Percentiles rank a stretch among this genome's conserved stretches.
Evolutionary conservation across 75 land plant species (phyloP).

Genomic region (Pinus tabuliformis): DNA sequence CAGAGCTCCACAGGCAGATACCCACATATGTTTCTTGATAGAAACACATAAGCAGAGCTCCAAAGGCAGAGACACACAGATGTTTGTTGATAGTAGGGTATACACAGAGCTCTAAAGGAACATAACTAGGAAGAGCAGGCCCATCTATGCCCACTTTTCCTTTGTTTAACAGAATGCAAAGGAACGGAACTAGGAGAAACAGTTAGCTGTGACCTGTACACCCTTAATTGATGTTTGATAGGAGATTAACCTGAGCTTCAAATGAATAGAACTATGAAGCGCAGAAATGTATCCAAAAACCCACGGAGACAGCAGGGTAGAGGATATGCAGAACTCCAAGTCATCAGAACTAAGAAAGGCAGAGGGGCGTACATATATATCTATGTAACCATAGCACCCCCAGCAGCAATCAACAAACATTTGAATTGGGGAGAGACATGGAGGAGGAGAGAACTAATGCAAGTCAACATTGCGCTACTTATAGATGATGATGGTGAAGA

Average conservation of each 20-base stretch:
- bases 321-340: no score
- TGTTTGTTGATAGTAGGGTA: no score
- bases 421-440: not conserved
- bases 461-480: slow-evolving; percentile 2
- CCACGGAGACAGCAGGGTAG: no score
- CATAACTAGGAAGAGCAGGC: not conserved
- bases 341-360: no score
- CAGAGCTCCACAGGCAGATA: not conserved
- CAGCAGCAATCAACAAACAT: not conserved
- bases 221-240: not conserved
- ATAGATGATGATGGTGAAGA: not conserved
- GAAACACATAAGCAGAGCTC: no score
- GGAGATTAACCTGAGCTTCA: not conserved
- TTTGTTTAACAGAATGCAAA: not conserved
- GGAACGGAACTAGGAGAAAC: not conserved
- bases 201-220: not conserved
- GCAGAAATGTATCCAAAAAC: not conserved
- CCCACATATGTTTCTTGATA: no score
- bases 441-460: not conserved
- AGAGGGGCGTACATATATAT: not conserved
- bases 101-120: no score
- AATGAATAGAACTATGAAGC: not conserved
- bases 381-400: not conserved
- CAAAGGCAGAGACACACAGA: no score
- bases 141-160: not conserved